Evolutionary conservation across 106 monocot genomes (phyloP).

Genomic region (Narthecium ossifragum): DNA sequence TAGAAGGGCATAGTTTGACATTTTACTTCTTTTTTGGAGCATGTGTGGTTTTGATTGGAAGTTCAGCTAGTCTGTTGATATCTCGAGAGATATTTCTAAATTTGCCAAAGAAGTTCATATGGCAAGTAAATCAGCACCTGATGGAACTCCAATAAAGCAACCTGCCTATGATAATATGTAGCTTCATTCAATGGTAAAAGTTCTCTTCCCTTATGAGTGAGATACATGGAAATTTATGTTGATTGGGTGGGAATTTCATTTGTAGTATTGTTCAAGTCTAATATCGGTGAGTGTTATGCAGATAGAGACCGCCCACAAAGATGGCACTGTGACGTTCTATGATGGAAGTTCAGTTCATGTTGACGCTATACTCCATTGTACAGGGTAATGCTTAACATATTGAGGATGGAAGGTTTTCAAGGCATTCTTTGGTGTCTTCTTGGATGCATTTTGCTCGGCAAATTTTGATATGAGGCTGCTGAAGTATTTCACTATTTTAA

Average conservation of each 20-base stretch:
- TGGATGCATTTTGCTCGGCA: background rate
- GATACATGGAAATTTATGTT: background rate
- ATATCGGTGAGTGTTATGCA: constrained; percentile 11
- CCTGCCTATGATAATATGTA: constrained; percentile 82
- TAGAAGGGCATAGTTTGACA: no score
- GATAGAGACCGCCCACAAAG: constrained; percentile 45
- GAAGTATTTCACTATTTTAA: no score
- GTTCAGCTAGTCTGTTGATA: constrained; percentile 78
- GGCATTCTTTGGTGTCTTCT: background rate
- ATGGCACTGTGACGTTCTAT: constrained; percentile 18
- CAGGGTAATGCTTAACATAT: constrained; percentile 55
- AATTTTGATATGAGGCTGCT: no score
- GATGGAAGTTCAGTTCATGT: constrained; percentile 27
- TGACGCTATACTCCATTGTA: constrained; percentile 94
- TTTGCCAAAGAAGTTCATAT: constrained; percentile 89
- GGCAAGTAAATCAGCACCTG: constrained; percentile 43
- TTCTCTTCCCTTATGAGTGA: constrained; percentile 26
- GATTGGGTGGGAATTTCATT: background rate
- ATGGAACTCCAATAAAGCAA: constrained; percentile 23
- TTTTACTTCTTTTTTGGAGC: background rate
- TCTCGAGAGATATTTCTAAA: constrained; percentile 68
- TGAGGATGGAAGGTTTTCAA: background rate
- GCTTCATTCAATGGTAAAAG: constrained; percentile 84
- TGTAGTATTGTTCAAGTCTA: background rate
- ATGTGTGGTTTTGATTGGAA: constrained; percentile 92